Evolutionary conservation across 108 stramenopile species (phyloP).

Genomic region (Aurantiochytrium sp.): DNA sequence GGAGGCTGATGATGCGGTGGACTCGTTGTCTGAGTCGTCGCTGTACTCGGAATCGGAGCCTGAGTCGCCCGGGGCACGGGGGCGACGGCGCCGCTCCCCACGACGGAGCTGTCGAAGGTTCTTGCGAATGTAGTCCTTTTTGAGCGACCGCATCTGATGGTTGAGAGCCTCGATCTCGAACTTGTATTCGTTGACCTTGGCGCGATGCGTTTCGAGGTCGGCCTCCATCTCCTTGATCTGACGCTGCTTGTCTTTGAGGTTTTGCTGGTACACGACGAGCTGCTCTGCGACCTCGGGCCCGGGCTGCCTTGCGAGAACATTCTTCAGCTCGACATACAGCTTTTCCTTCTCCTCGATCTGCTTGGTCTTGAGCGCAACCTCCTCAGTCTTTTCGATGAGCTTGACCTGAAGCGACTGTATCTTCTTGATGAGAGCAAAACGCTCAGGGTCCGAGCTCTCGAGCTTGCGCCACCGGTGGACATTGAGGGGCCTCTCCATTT

Average conservation of each 20-base stretch:
- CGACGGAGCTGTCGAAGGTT: background rate
- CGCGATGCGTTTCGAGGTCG: slow-evolving; percentile 61
- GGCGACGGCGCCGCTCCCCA: background rate
- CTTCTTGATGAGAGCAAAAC: slow-evolving; percentile 51
- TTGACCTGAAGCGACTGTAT: slow-evolving; percentile 51
- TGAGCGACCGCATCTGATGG: background rate
- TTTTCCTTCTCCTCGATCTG: slow-evolving; percentile 62
- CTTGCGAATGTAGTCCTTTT: background rate
- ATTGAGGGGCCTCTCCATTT: slow-evolving; percentile 62
- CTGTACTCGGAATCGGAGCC: background rate
- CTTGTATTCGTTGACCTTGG: slow-evolving; percentile 59
- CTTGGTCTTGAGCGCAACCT: slow-evolving; percentile 40
- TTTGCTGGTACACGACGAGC: slow-evolving; percentile 47
- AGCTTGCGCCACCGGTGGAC: slow-evolving; percentile 65
- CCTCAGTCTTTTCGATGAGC: slow-evolving; percentile 54
- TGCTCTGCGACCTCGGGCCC: slow-evolving; percentile 60
- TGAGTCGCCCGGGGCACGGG: background rate
- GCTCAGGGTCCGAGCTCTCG: slow-evolving; percentile 56
- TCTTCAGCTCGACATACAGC: slow-evolving; percentile 61
- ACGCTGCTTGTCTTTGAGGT: slow-evolving; percentile 58
- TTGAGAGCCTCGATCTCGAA: slow-evolving; percentile 43
- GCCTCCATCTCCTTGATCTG: slow-evolving; percentile 61
- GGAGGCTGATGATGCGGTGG: background rate
- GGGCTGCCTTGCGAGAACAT: slow-evolving; percentile 56
- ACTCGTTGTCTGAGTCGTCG: background rate